These are phyloP conservation scores for Neopestalotiopsis rosae DNA, from an alignment of 2,329 filamentous ascomycete genomes.

Conservation along the genomic window DNA sequence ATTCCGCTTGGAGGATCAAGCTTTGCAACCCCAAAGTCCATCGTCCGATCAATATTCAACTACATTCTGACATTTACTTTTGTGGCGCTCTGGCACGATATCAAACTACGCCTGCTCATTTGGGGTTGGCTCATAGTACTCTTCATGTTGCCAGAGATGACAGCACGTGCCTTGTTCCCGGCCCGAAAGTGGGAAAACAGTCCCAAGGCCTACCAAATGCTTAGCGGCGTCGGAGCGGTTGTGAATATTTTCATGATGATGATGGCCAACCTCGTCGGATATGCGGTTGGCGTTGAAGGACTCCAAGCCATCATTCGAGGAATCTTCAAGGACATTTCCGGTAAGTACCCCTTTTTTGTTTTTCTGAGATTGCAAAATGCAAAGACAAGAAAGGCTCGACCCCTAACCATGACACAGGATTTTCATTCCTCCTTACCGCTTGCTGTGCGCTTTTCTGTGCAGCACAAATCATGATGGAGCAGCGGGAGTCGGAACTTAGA, in stretches of 20 bases:
- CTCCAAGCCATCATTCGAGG: conserved; percentile 76
- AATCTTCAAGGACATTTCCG: conserved; percentile 77
- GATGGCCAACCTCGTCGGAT: conserved; percentile 91
- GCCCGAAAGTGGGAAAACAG: conserved; percentile 69
- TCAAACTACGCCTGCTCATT: conserved; percentile 85
- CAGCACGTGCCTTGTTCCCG: conserved; percentile 76
- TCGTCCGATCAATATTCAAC: conserved; percentile 70
- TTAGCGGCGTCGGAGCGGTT: conserved; percentile 83
- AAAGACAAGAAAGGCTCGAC: background rate
- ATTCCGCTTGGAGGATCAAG: conserved; percentile 81
- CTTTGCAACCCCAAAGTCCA: conserved; percentile 49
- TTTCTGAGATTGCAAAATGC: conserved; percentile 25
- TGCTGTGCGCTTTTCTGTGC: conserved; percentile 82
- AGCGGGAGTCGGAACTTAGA: conserved; percentile 82
- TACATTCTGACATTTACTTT: conserved; percentile 92
- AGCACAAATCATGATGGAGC: conserved; percentile 95
- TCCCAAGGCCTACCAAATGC: conserved; percentile 76
- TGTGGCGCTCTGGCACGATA: conserved; percentile 97
- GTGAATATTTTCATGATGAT: conserved; percentile 94
- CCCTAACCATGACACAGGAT: conserved; percentile 49
- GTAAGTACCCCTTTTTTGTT: conserved; percentile 43
- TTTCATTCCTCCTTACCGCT: conserved; percentile 74
- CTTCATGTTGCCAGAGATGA: conserved; percentile 89
- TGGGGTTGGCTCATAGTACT: conserved; percentile 98
- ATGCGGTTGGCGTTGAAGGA: conserved; percentile 90